Evolutionary conservation across 1,284 basidiomycete species (phyloP), one percentile per base, ranked within the genome.

Genomic region (Ceratorhiza oryzae-sativae): DNA sequence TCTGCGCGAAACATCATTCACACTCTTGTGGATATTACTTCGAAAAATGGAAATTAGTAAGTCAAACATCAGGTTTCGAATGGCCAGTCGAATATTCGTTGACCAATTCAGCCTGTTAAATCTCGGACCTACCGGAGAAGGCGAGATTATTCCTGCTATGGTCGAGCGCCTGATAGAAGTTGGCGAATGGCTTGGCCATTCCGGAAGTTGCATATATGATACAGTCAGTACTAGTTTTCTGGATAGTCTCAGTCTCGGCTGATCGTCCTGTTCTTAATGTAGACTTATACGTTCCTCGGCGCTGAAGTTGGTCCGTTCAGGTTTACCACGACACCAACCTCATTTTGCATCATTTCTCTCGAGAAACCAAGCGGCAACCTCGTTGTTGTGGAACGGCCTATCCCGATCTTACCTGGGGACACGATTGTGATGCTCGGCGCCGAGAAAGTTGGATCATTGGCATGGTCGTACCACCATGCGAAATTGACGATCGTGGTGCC

Each of bases 71-170:
- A 20, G 23, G 53, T 8, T 55, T 2, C 13, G 56, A n/a, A 41
- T 23, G 34, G 53, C 3, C 61, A 3, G 6, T 48, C 53, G 30
- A 12, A 10, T 18, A 51, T 3, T 60, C n/a, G n/a, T n/a, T n/a
- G n/a, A n/a, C n/a, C n/a, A n/a, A n/a, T n/a, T n/a, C n/a, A 86
- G 85, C 74, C 78, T 86, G 45, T 77, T 87, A 3, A 84, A 87
- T 63, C 77, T 87, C 12, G 86, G 86, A 0, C 86, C 86, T 0
- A 84, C 81, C 0, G 85, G 84, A 0, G 84, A 86, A 72, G 86
- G 86, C 0, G 80, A 82, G 34, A 85, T 87, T 23, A 83, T 86
- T 39, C 78, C 78, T 1, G 81, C 83, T 0, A 84, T 85, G 82
- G 77, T 77, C 48, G 75, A 82, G 12, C 84, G 83, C 45, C 79